Conservation (phyloP, 768 basidiomycete species). For the Macrolepiota fuliginosa region DNA sequence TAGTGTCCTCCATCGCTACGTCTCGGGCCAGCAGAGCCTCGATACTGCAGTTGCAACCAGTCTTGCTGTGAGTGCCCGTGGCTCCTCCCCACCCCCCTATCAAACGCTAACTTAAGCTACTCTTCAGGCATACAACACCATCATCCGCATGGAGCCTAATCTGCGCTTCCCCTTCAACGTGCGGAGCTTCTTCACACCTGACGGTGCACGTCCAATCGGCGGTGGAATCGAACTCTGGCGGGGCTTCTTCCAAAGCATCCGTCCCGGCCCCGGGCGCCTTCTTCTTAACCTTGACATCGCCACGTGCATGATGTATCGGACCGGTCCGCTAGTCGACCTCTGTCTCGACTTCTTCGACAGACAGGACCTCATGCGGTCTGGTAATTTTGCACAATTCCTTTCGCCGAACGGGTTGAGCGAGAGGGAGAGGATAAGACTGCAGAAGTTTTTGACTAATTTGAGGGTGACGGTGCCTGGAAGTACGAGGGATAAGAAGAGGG, state of each 20-base stretch:
- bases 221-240: constrained; percentile 70
- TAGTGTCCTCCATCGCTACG: constrained; percentile 59
- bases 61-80: constrained; percentile 45
- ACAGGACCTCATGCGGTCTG: not conserved
- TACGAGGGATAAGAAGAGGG: constrained; percentile 34
- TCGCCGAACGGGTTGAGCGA: constrained; percentile 43
- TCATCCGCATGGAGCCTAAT: constrained; percentile 72
- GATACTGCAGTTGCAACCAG: constrained; percentile 56
- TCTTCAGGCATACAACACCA: constrained; percentile 66
- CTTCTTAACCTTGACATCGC: constrained; percentile 78
- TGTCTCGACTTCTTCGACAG: constrained; percentile 51
- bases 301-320: constrained; percentile 72
- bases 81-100: not conserved
- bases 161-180: constrained; percentile 68
- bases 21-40: constrained; percentile 55
- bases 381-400: constrained; percentile 24
- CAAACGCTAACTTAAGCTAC: not conserved
- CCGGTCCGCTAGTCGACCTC: constrained; percentile 56
- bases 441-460: constrained; percentile 35
- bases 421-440: constrained; percentile 43
- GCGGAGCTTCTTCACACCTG: constrained; percentile 68
- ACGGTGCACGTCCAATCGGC: constrained; percentile 50
- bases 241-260: constrained; percentile 78
- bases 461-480: constrained; percentile 26
- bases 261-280: constrained; percentile 62